Conservation (phyloP, 2,329 filamentous ascomycete genomes). For the Xylaria sp. region DNA sequence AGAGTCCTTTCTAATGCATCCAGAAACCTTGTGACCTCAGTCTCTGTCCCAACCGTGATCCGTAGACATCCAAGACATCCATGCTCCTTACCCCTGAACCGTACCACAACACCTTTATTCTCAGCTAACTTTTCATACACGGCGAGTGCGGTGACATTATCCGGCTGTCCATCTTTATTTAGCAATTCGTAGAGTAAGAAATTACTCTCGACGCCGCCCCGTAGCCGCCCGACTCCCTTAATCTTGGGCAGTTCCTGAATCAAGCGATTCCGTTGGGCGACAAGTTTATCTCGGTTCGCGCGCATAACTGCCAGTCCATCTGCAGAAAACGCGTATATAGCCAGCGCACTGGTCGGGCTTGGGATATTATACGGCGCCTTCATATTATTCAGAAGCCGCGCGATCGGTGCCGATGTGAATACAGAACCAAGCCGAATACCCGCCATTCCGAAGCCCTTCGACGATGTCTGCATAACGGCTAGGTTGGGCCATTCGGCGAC, state of each 20-base stretch:
- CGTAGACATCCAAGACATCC: conserved; percentile 89
- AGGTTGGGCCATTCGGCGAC: conserved; percentile 93
- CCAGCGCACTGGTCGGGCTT: conserved; percentile 85
- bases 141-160: conserved; percentile 79
- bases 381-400: conserved; percentile 84
- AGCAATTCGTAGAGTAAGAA: conserved; percentile 93
- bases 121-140: conserved; percentile 90
- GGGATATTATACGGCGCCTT: conserved; percentile 98
- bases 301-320: conserved; percentile 79
- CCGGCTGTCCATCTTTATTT: conserved; percentile 75
- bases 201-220: conserved; percentile 84
- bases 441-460: conserved; percentile 95
- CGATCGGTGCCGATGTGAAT: conserved; percentile 80
- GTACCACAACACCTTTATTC: conserved; percentile 86
- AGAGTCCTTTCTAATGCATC: conserved; percentile 68
- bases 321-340: conserved; percentile 74
- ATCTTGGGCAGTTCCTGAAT: conserved; percentile 77
- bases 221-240: conserved; percentile 80
- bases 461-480: conserved; percentile 98
- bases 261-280: conserved; percentile 81
- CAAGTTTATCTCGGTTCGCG: conserved; percentile 73
- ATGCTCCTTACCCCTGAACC: conserved; percentile 92
- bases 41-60: conserved; percentile 90
- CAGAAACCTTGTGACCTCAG: conserved; percentile 84
- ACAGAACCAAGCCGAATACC: conserved; percentile 90